Evolutionary conservation across 768 basidiomycete genomes (phyloP).

Genomic region (Pulveroboletus sp.): DNA sequence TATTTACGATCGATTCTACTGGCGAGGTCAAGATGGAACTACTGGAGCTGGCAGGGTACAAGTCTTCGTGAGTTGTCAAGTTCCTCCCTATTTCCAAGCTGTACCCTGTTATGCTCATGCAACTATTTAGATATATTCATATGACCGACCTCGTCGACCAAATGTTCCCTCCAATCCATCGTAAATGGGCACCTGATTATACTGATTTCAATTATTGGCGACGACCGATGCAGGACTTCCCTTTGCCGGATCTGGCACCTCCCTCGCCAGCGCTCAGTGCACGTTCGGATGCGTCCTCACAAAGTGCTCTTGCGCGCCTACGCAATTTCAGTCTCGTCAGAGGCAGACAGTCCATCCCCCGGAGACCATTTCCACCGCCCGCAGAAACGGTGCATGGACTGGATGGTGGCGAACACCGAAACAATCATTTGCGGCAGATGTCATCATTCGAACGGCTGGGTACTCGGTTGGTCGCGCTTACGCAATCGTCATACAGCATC

Average conservation of each 20-base stretch:
- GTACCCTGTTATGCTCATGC: background rate
- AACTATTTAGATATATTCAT: conserved; percentile 77
- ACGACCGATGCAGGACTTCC: conserved; percentile 67
- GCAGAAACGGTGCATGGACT: conserved; percentile 1
- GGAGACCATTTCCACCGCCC: conserved; percentile 29
- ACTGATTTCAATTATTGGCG: conserved; percentile 99
- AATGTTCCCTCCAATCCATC: conserved; percentile 96
- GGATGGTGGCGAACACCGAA: conserved; percentile 30
- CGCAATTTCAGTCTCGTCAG: conserved; percentile 77
- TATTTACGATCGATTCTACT: conserved; percentile 94
- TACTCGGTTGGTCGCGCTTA: conserved; percentile 50
- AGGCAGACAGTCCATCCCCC: conserved; percentile 34
- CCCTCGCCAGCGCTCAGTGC: conserved; percentile 94
- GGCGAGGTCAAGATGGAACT: conserved; percentile 98
- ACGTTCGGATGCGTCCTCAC: conserved; percentile 79
- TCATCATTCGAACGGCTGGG: conserved; percentile 73
- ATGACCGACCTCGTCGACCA: conserved; percentile 99
- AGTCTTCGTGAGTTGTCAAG: conserved; percentile 68
- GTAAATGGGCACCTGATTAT: conserved; percentile 83
- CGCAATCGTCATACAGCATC: conserved; percentile 33
- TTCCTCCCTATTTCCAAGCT: background rate
- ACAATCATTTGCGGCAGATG: conserved; percentile 58
- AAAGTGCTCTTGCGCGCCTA: conserved; percentile 67
- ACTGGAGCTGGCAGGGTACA: conserved; percentile 94
- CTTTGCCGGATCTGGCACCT: conserved; percentile 76